Base-by-base conservation (phyloP, 2,329 filamentous ascomycete genomes). In the Colletotrichum sp. region DNA sequence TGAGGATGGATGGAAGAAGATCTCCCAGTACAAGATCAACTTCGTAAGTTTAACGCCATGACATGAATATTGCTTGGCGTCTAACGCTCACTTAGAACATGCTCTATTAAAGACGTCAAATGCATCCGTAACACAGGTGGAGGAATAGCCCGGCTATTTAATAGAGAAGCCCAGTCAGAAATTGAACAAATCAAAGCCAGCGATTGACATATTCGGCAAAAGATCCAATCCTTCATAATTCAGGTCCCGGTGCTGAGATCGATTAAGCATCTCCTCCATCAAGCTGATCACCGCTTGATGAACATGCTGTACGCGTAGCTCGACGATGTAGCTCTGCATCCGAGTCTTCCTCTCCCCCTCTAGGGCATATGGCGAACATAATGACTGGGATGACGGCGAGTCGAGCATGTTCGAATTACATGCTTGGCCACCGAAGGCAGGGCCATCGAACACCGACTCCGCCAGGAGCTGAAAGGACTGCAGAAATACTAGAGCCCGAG, bases 101-200 rank as follows among this genome's bases (percentile, higher is more conserved):
- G 44, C 44, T 52, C 44, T 52, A 52, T 21, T 52, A 8, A 21
- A 52, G n/a, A 13, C 44, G 4, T 0, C 8, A 13, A 21, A 1
- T 52, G 10, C n/a, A 0, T 21, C 10, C 8, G 12, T 1, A 0
- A 52, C 6, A 21, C 8, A n/a, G 44, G 10, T 21, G 0, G 44
- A 39, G 0, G 36, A 39, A 39, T 39, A 39, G 0, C 16, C 16
- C 8, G 36, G 15, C 16, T 18, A 18, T 18, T 39, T 39, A 18
- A 0, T 18, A 9, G 8, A 0, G 7, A 9, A 18, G 7, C 15
- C 3, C 8, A 39, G n/a, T 52, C n/a, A 52, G n/a, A 52, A 52
- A 21, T 52, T 52, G 44, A 52, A 21, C 44, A 52, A 52, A 52
- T 52, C 44, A 52, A 52, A 52, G 44, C 44, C 44, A 52, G 44